Evolutionary conservation across 2,329 filamentous ascomycete genomes (phyloP), one percentile per base, ranked within the genome.

Genomic region (Fusarium brevicatenulatum): DNA sequence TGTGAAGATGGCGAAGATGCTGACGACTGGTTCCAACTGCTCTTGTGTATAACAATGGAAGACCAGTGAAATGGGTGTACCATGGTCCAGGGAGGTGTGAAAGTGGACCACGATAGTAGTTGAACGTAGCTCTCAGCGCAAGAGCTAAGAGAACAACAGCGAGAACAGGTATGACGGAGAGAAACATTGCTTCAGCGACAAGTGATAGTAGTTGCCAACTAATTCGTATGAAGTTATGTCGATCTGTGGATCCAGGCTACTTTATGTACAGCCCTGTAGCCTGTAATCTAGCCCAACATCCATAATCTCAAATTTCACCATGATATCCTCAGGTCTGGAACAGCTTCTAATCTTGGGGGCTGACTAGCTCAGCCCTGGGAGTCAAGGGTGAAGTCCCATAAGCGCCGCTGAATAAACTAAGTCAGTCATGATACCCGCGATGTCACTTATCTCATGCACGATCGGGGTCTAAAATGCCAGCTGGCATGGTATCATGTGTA

Each of bases 11-110:
- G 6, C 63, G 62, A n/a, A 67, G 52, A 36, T 67, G 28, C 3
- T 40, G 34, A 12, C 64, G 64, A 16, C 64, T 67, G 0, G 64
- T 66, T 9, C 64, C 64, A 7, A 30, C 42, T 13, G 64, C 53
- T 13, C 64, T 46, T 15, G 62, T 19, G 9, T 67, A 67, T 5
- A 67, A 18, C 1, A 67, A 8, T 0, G 23, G 21, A 8, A 67
- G 39, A 10, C 64, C 52, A 9, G 44, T 67, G 34, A 52, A 59
- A 11, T 39, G 44, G 5, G 62, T 67, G 11, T 67, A 52, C 52
- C 64, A 66, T 16, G 64, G 64, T 1, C 64, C 64, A 5, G 52
- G 64, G 2, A 67, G 44, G 28, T 13, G 32, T 13, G 52, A 60
- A 16, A 67, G 52, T 25, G 64, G 39, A 23, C 52, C 52, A 4